A percentile compares a stretch with the other conserved stretches of the same genome.
These are phyloP conservation scores for Leccinum sublutescens DNA, from an alignment of 768 basidiomycete species.

Conservation along the genomic window DNA sequence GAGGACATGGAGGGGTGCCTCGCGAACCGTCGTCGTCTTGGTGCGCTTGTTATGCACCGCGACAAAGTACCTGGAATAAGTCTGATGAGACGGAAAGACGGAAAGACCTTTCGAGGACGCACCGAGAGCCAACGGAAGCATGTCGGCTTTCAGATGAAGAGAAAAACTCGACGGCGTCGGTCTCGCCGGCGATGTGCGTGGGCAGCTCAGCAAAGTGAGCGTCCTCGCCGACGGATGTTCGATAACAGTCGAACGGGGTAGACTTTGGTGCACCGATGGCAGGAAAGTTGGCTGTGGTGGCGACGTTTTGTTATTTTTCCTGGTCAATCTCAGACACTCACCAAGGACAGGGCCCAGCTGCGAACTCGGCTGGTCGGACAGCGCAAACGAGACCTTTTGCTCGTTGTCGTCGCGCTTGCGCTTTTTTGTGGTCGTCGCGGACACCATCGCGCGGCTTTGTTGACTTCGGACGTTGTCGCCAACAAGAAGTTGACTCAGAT, in stretches of 20 bases:
- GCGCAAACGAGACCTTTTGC: conserved; percentile 35
- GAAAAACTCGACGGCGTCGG: conserved; percentile 78
- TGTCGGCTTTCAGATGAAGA: conserved; percentile 55
- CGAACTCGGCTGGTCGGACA: conserved; percentile 34
- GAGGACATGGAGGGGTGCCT: conserved; percentile 66
- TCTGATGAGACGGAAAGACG: conserved; percentile 3
- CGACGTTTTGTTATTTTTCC: conserved; percentile 5
- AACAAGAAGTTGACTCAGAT: neutral
- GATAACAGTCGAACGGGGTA: conserved; percentile 64
- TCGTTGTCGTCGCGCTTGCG: conserved; percentile 45
- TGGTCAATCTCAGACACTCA: conserved; percentile 29
- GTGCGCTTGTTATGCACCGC: conserved; percentile 80
- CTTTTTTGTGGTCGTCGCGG: conserved; percentile 40
- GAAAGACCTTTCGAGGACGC: conserved; percentile 25
- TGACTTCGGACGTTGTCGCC: conserved; percentile 9
- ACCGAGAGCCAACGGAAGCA: conserved; percentile 68
- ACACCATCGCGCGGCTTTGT: conserved; percentile 20
- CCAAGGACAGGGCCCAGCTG: conserved; percentile 54
- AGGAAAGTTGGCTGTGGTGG: conserved; percentile 58
- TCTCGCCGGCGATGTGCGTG: conserved; percentile 73
- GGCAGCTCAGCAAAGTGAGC: conserved; percentile 32
- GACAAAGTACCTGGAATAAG: conserved; percentile 65
- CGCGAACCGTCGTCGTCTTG: conserved; percentile 69
- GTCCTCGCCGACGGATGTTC: conserved; percentile 34
- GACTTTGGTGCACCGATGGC: conserved; percentile 54